These are phyloP conservation scores for Solanum hybrid DNA, from an alignment of 305 asterid genomes.

Conservation along the genomic window DNA sequence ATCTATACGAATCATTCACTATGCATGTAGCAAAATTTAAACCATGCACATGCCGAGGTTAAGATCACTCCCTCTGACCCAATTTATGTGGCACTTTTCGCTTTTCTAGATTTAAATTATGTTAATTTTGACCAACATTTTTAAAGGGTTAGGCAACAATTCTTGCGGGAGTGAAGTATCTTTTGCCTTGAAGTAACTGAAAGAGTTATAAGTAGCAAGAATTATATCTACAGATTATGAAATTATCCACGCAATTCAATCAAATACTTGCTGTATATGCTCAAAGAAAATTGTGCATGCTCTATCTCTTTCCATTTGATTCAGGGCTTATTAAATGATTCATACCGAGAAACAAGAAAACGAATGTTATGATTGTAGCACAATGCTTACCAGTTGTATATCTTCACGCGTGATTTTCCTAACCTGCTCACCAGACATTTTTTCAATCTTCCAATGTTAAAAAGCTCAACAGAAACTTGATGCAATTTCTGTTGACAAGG, in stretches of 20 bases:
- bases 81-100: not conserved
- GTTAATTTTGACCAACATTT: not conserved
- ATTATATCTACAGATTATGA: not conserved
- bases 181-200: not conserved
- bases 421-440: slow-evolving; percentile 11
- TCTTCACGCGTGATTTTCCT: slow-evolving; percentile 10
- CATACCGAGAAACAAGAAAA: not conserved
- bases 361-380: not conserved
- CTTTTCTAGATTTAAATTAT: not conserved
- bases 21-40: not conserved
- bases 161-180: not conserved
- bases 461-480: not conserved
- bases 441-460: slow-evolving; percentile 1
- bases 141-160: not conserved
- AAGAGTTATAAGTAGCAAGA: not conserved
- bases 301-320: slow-evolving; percentile 1
- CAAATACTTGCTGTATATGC: not conserved
- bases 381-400: slow-evolving; percentile 14
- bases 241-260: not conserved
- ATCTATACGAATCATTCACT: not conserved
- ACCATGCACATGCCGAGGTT: not conserved
- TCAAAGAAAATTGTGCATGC: not conserved
- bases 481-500: not conserved
- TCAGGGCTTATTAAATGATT: not conserved
- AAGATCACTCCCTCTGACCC: not conserved